Evolutionary conservation across 2,329 filamentous ascomycete species (phyloP).

Genomic region (Neofusicoccum sp.): DNA sequence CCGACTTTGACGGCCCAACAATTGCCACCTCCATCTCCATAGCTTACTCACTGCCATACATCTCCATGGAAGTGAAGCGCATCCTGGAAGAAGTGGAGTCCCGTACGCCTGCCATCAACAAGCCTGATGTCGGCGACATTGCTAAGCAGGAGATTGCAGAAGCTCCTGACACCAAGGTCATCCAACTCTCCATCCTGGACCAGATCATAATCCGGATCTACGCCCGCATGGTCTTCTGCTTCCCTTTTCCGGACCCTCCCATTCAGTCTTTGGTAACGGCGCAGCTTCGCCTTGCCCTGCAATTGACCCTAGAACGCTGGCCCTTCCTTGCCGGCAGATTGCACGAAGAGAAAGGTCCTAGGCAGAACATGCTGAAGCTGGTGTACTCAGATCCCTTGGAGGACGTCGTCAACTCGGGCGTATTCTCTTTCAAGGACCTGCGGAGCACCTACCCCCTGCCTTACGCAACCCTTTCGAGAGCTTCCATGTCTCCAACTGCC

Average conservation of each 20-base stretch:
- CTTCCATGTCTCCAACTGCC: not conserved
- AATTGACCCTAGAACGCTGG: not conserved
- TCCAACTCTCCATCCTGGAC: not conserved
- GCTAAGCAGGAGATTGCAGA: too few species aligned
- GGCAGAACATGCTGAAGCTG: not conserved
- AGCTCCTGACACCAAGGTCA: not conserved
- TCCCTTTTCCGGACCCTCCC: not conserved
- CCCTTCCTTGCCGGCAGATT: not conserved
- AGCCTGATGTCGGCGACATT: too few species aligned
- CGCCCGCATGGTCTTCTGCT: not conserved
- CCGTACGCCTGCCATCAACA: too few species aligned
- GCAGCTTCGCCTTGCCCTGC: not conserved
- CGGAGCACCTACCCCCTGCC: fast-evolving
- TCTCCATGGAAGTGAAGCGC: too few species aligned
- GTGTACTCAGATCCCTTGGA: not conserved
- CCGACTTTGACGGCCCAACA: too few species aligned
- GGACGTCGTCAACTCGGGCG: not conserved
- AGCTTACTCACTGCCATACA: too few species aligned
- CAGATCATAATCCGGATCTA: not conserved
- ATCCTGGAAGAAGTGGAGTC: too few species aligned
- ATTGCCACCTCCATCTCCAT: too few species aligned
- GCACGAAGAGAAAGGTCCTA: not conserved
- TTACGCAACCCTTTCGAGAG: not conserved
- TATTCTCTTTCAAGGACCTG: not conserved
- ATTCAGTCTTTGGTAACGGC: not conserved